These are phyloP conservation scores for Phytophthora quininea DNA, from an alignment of 352 stramenopile genomes.

Conservation along the genomic window DNA sequence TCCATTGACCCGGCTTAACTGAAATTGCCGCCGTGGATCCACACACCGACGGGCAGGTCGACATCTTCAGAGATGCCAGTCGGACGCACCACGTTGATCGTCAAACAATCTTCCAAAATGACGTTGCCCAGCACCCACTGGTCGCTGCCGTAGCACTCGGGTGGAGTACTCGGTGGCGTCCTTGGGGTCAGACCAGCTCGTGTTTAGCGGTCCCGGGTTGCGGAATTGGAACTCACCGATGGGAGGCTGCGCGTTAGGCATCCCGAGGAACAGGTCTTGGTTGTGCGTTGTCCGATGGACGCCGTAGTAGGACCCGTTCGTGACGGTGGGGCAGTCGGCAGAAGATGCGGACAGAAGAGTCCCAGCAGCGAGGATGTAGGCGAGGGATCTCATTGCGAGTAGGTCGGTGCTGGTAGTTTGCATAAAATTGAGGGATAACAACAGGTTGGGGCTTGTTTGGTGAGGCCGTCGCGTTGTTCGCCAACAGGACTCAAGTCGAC, in stretches of 20 bases:
- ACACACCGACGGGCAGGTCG: conserved; percentile 22
- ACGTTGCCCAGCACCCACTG: conserved; percentile 11
- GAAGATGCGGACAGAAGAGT: too few species aligned
- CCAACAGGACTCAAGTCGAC: too few species aligned
- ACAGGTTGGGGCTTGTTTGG: too few species aligned
- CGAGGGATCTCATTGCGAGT: too few species aligned
- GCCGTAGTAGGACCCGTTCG: conserved; percentile 16
- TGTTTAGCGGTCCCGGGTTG: conserved; percentile 14
- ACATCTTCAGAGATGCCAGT: conserved; percentile 20
- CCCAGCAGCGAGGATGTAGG: too few species aligned
- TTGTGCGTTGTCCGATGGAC: conserved; percentile 11
- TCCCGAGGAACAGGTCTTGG: conserved; percentile 23
- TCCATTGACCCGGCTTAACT: conserved; percentile 25
- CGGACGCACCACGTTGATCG: conserved; percentile 78
- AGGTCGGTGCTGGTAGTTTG: too few species aligned
- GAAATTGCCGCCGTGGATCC: conserved; percentile 32
- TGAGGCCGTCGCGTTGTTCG: too few species aligned
- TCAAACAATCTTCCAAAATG: conserved; percentile 80
- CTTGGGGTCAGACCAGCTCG: conserved; percentile 19
- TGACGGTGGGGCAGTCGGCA: neutral
- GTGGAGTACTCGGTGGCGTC: conserved; percentile 39
- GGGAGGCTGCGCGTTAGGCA: conserved; percentile 16
- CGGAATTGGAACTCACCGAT: conserved; percentile 24
- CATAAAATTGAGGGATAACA: too few species aligned
- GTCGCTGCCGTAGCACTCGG: conserved; percentile 32